Evolutionary conservation across 345 rosid genomes (phyloP).

Genomic region (Anastatica hierochuntica): DNA sequence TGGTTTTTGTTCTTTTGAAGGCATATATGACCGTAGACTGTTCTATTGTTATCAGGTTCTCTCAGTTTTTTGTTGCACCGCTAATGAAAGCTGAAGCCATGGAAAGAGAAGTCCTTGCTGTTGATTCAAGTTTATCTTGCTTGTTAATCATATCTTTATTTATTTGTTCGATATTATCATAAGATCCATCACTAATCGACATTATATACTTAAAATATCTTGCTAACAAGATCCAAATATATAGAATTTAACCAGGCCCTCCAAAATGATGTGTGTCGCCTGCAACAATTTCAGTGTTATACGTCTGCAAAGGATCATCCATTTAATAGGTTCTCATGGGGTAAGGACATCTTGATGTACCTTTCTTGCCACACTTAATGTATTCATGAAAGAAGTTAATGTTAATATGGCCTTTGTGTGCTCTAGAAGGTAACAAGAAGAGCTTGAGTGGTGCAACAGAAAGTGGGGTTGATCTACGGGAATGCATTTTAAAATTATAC

Average conservation of each 20-base stretch:
- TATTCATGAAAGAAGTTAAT: slow-evolving; percentile 11
- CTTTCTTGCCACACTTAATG: slow-evolving; percentile 9
- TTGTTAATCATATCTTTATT: slow-evolving; percentile 1
- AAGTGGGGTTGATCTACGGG: slow-evolving; percentile 76
- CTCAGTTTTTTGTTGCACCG: slow-evolving; percentile 97
- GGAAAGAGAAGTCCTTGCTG: slow-evolving; percentile 95
- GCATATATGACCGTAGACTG: slow-evolving; percentile 13
- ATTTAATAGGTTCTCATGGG: slow-evolving; percentile 78
- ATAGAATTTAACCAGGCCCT: slow-evolving; percentile 89
- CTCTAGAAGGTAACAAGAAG: slow-evolving; percentile 73
- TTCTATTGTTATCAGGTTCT: slow-evolving; percentile 53
- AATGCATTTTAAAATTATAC: slow-evolving; percentile 57
- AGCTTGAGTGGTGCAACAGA: slow-evolving; percentile 82
- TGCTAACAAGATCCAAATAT: slow-evolving; percentile 11
- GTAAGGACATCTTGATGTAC: slow-evolving; percentile 37
- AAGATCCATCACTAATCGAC: too few species aligned
- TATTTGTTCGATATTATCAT: neutral
- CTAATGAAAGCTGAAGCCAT: slow-evolving; percentile 86
- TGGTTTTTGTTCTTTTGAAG: neutral
- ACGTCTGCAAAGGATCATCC: slow-evolving; percentile 65
- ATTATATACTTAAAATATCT: neutral
- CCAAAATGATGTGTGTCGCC: slow-evolving; percentile 89
- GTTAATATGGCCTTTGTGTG: slow-evolving; percentile 14
- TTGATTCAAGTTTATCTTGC: slow-evolving; percentile 70
- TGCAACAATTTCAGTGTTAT: slow-evolving; percentile 90